Conservation (phyloP, 1,284 basidiomycete species). For the Psilocybe mexicana region DNA sequence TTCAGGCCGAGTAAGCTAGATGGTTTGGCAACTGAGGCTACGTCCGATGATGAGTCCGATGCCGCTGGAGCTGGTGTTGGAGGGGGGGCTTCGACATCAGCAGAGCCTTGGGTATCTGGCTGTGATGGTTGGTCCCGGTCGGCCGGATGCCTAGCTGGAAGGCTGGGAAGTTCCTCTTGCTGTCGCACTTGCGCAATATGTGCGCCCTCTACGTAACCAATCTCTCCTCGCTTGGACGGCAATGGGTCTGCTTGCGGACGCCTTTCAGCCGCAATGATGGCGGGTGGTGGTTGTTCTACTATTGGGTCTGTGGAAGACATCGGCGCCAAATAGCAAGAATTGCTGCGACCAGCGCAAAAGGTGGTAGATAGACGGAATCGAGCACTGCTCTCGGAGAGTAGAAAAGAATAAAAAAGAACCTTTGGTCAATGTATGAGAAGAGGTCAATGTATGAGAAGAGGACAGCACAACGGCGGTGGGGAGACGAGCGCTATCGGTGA, state of each 20-base stretch:
- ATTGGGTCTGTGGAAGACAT: constrained; percentile 19
- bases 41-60: constrained; percentile 15
- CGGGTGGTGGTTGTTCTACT: constrained; percentile 5
- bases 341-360: constrained; percentile 21
- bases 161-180: constrained; percentile 10
- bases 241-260: constrained; percentile 59
- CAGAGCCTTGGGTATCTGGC: neutral
- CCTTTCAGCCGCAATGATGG: constrained; percentile 9
- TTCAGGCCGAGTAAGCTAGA: constrained; percentile 38
- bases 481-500: neutral
- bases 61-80: constrained; percentile 20
- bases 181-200: constrained; percentile 19
- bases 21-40: constrained; percentile 19
- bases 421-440: constrained; percentile 5
- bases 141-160: constrained; percentile 55
- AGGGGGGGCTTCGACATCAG: constrained; percentile 3
- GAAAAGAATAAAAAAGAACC: constrained; percentile 7
- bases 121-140: constrained; percentile 42
- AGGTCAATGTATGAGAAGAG: constrained; percentile 3
- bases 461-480: neutral
- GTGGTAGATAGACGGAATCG: constrained; percentile 12
- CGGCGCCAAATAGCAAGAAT: constrained; percentile 3
- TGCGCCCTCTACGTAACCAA: constrained; percentile 54
- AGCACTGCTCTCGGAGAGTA: constrained; percentile 18
- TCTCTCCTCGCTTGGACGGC: constrained; percentile 64